Conservation (phyloP, 768 basidiomycete species). For the Suillus fuscotomentosus region DNA sequence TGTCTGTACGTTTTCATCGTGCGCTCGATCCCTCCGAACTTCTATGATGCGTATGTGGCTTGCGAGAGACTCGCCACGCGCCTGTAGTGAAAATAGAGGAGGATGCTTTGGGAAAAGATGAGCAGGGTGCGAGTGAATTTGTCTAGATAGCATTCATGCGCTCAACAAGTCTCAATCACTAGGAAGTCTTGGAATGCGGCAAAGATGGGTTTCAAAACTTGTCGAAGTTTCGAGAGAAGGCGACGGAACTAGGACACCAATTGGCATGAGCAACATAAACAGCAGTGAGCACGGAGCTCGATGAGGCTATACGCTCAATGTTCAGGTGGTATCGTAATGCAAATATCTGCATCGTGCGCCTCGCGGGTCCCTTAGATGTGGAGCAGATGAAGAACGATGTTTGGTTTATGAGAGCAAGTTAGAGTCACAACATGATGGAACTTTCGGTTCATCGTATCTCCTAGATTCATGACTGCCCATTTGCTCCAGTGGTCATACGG, state of each 20-base stretch:
- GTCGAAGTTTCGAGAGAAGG: slow-evolving; percentile 4
- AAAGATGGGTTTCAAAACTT: neutral
- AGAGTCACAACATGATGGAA: neutral
- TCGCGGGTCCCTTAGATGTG: neutral
- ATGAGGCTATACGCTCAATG: slow-evolving; percentile 16
- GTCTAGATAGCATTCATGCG: neutral
- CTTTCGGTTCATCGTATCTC: neutral
- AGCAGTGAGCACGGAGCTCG: slow-evolving; percentile 8
- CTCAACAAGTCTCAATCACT: neutral
- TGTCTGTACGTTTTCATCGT: neutral
- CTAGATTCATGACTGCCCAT: neutral
- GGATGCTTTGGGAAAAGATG: neutral
- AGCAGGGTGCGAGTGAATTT: neutral
- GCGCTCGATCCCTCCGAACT: neutral
- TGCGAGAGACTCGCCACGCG: neutral
- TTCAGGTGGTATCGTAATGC: slow-evolving; percentile 16
- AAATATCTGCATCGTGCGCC: slow-evolving; percentile 12
- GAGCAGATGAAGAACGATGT: slow-evolving; percentile 1
- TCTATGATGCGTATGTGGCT: neutral
- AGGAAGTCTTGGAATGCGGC: slow-evolving; percentile 2
- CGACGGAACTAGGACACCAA: neutral
- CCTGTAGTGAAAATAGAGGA: neutral
- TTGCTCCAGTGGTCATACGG: neutral
- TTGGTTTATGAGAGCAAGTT: slow-evolving; percentile 14
- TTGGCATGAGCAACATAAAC: slow-evolving; percentile 9